Percentiles rank a stretch among this genome's conserved stretches.
phyloP scores from a whole-genome alignment of 2,329 filamentous ascomycete species.

The Claviceps spartinae region DNA sequence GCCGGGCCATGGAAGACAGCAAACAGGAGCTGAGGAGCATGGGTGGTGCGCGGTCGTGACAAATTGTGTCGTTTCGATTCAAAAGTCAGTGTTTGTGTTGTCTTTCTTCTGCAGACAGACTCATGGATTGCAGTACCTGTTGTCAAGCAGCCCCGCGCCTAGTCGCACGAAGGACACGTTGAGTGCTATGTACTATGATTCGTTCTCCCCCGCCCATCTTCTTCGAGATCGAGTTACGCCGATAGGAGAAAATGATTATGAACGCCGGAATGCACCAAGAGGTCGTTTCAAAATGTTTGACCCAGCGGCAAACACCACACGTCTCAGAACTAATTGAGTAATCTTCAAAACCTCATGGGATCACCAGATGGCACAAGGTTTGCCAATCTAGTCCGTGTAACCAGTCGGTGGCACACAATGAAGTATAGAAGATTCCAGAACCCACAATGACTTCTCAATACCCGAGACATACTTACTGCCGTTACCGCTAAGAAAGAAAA shows the following conservation, averaged over 20 bases:
- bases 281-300: neutral
- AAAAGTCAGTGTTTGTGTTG: too few relatives aligned
- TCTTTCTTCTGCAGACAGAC: neutral
- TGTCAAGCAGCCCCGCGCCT: neutral
- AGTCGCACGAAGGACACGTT: neutral
- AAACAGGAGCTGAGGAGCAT: neutral
- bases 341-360: neutral
- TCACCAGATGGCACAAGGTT: neutral
- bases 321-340: neutral
- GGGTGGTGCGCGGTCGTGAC: too few relatives aligned
- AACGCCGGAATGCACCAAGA: neutral
- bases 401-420: conserved; percentile 2
- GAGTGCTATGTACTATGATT: neutral
- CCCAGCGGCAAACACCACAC: neutral
- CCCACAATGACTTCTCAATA: neutral
- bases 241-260: neutral
- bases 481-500: neutral
- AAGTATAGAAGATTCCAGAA: conserved; percentile 2
- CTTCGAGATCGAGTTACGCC: neutral
- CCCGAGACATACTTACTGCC: conserved; percentile 1
- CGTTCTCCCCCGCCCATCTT: too few relatives aligned
- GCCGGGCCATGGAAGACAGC: neutral
- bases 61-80: too few relatives aligned
- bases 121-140: neutral
- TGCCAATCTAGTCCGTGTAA: neutral